Evolutionary conservation across 1,284 basidiomycete species (phyloP).

Genomic region (Austropuccinia psidii): DNA sequence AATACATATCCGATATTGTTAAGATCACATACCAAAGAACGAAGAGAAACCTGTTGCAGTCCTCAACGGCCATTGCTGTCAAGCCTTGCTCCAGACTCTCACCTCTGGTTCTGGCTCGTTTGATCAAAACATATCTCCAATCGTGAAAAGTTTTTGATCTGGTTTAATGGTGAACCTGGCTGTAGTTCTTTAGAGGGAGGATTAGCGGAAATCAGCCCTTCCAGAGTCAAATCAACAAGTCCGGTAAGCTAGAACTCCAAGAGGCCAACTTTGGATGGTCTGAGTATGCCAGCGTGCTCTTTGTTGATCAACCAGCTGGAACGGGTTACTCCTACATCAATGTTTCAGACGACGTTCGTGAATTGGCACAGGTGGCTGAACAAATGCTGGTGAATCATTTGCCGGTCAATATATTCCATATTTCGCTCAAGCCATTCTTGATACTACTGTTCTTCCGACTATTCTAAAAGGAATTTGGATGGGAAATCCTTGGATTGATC

Average conservation of each 20-base stretch:
- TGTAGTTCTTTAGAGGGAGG: slow-evolving; percentile 95
- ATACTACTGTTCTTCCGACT: slow-evolving; percentile 37
- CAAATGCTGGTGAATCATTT: slow-evolving; percentile 87
- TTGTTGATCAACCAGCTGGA: slow-evolving; percentile 85
- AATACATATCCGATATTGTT: too few relatives aligned
- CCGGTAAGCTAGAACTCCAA: too few relatives aligned
- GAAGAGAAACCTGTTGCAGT: too few relatives aligned
- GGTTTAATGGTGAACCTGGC: slow-evolving; percentile 61
- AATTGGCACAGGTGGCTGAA: slow-evolving; percentile 55
- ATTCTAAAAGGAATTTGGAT: slow-evolving; percentile 75
- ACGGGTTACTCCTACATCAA: slow-evolving; percentile 87
- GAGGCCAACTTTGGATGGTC: slow-evolving; percentile 77
- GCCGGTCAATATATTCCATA: slow-evolving; percentile 99
- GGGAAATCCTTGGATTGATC: slow-evolving; percentile 96
- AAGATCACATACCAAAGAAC: too few relatives aligned
- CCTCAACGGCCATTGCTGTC: slow-evolving; percentile 35
- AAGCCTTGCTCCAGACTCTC: slow-evolving; percentile 35
- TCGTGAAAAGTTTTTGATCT: slow-evolving; percentile 61
- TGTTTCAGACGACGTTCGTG: slow-evolving; percentile 74
- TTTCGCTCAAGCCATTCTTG: slow-evolving; percentile 56
- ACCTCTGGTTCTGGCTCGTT: slow-evolving; percentile 35
- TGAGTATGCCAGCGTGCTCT: slow-evolving; percentile 97
- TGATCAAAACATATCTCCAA: slow-evolving; percentile 72
- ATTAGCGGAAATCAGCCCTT: slow-evolving; percentile 96
- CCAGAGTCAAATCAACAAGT: slow-evolving; percentile 47